Percentiles rank a stretch among this genome's conserved stretches.
phyloP scores from a whole-genome alignment of 495 filamentous ascomycete species.

The Aspergillus indologenus region DNA sequence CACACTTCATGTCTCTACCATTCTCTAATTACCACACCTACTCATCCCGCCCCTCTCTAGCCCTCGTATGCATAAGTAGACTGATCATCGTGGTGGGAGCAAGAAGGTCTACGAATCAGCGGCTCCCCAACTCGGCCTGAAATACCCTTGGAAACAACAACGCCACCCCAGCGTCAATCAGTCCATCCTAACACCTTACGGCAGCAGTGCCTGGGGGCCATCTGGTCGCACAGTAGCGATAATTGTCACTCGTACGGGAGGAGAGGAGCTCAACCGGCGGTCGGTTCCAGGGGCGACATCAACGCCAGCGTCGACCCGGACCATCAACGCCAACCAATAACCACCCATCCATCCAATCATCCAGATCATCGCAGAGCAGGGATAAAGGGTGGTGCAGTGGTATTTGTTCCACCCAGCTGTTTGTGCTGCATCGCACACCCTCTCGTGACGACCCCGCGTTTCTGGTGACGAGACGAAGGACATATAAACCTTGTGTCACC shows the following conservation, averaged over 20 bases:
- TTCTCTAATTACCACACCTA: background rate
- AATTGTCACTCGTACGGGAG: background rate
- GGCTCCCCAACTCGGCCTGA: background rate
- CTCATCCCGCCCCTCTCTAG: background rate
- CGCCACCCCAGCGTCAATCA: background rate
- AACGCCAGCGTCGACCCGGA: background rate
- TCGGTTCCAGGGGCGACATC: background rate
- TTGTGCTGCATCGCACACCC: constrained; percentile 6
- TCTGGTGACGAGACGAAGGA: constrained; percentile 8
- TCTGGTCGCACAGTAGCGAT: background rate
- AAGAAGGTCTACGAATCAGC: background rate
- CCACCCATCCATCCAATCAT: constrained; percentile 7
- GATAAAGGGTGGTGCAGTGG: constrained; percentile 8
- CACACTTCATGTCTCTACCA: background rate
- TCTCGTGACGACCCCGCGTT: constrained; percentile 20
- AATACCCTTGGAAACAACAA: background rate
- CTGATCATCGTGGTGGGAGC: background rate
- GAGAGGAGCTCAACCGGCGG: background rate
- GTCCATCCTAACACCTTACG: background rate
- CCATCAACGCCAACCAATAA: constrained; percentile 7
- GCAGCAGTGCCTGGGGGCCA: background rate
- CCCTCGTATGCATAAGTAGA: background rate
- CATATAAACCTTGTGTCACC: constrained; percentile 23
- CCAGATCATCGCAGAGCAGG: constrained; percentile 2
- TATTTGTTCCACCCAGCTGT: too few species aligned